These are phyloP conservation scores for Exophiala sideris DNA, from an alignment of 2,329 filamentous ascomycete species.

Conservation along the genomic window DNA sequence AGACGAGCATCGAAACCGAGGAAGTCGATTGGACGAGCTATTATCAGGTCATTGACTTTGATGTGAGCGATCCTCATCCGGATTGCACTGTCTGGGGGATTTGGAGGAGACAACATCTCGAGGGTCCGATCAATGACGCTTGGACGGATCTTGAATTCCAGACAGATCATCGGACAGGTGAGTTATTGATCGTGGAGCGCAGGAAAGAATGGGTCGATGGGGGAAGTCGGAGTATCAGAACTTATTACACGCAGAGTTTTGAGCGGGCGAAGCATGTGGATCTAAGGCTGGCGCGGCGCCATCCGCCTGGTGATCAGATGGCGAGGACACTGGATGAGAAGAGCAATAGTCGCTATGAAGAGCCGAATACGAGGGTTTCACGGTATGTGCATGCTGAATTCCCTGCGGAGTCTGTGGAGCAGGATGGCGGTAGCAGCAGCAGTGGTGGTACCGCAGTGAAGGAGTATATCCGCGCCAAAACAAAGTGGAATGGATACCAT, in stretches of 20 bases:
- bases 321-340: slow-evolving; percentile 23
- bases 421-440: neutral
- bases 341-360: slow-evolving; percentile 32
- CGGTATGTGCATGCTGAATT: slow-evolving; percentile 42
- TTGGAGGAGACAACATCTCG: slow-evolving; percentile 22
- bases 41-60: slow-evolving; percentile 65
- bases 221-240: slow-evolving; percentile 58
- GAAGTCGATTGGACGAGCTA: slow-evolving; percentile 66
- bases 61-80: slow-evolving; percentile 45
- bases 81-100: slow-evolving; percentile 23
- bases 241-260: slow-evolving; percentile 58
- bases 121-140: slow-evolving; percentile 59
- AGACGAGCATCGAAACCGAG: slow-evolving; percentile 59
- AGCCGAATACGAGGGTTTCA: slow-evolving; percentile 36
- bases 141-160: slow-evolving; percentile 67
- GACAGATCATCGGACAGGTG: slow-evolving; percentile 57
- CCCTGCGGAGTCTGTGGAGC: slow-evolving; percentile 22
- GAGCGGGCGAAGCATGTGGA: slow-evolving; percentile 31
- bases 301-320: slow-evolving; percentile 16
- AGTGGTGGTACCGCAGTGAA: slow-evolving; percentile 28
- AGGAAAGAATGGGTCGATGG: slow-evolving; percentile 64
- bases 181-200: slow-evolving; percentile 62
- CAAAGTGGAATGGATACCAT: slow-evolving; percentile 43
- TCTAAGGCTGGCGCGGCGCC: slow-evolving; percentile 3
- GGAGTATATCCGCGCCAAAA: slow-evolving; percentile 45